Percentiles rank a stretch among this genome's conserved stretches.
Conservation (phyloP, 805 yeast species). For the Pichia sporocuriosa region DNA sequence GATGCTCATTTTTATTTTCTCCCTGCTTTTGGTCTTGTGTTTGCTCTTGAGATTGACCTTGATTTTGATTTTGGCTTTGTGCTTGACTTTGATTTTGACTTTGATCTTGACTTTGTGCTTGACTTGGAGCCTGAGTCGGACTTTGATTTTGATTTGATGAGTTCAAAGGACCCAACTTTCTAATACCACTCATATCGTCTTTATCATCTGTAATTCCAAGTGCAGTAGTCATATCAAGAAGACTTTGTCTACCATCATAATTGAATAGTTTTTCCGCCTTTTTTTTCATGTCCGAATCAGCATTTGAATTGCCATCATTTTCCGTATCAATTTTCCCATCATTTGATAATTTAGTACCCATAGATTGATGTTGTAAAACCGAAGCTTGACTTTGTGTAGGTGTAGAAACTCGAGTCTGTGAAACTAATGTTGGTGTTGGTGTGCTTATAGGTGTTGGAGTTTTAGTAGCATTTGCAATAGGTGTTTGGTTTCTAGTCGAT, state of each 20-base stretch:
- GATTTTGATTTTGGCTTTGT: no score
- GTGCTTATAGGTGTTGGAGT: not conserved
- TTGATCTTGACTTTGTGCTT: no score
- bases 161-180: not conserved
- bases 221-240: constrained; percentile 7
- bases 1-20: no score
- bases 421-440: constrained; percentile 1
- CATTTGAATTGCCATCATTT: not conserved
- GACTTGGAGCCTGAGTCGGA: no score
- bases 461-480: not conserved
- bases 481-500: not conserved
- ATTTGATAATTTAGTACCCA: not conserved
- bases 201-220: constrained; percentile 2
- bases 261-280: constrained; percentile 5
- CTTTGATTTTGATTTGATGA: not conserved
- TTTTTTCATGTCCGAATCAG: not conserved
- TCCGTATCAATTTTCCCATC: not conserved
- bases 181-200: not conserved
- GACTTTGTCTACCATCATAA: constrained; percentile 6
- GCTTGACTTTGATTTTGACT: no score
- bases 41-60: no score
- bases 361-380: not conserved
- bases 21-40: no score
- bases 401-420: not conserved
- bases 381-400: not conserved